These are phyloP conservation scores for Aspergillus persii DNA, from an alignment of 2,329 filamentous ascomycete species.

Conservation along the genomic window DNA sequence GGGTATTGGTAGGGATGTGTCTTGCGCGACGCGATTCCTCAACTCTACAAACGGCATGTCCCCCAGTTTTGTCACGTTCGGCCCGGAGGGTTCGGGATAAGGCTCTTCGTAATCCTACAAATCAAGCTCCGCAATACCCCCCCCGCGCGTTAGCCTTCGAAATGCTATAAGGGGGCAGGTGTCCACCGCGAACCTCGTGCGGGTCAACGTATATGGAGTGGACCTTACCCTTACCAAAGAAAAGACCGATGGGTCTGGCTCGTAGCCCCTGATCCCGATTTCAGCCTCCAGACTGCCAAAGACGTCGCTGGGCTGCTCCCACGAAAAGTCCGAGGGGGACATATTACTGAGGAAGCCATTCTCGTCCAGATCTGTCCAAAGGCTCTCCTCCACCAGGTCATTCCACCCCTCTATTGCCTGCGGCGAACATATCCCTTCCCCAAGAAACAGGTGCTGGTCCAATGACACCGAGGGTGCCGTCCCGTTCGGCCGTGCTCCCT, in stretches of 20 bases:
- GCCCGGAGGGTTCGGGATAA: not conserved
- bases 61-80: not conserved
- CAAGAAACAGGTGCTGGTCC: too few species aligned
- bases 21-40: not conserved
- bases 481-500: too few species aligned
- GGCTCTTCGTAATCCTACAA: not conserved
- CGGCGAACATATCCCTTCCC: too few species aligned
- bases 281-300: not conserved
- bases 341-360: too few species aligned
- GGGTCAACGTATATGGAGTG: not conserved
- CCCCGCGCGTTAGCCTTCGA: not conserved
- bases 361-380: too few species aligned
- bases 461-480: too few species aligned
- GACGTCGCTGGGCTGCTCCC: not conserved
- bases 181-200: not conserved
- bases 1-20: not conserved
- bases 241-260: not conserved
- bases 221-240: not conserved
- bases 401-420: too few species aligned
- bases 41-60: not conserved
- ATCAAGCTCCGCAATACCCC: not conserved
- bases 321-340: not conserved
- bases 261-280: not conserved
- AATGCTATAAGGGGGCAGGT: not conserved
- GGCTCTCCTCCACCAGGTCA: too few species aligned